These are phyloP conservation scores for Aquilaria agallochum DNA, from an alignment of 441 rosid genomes.

Conservation along the genomic window DNA sequence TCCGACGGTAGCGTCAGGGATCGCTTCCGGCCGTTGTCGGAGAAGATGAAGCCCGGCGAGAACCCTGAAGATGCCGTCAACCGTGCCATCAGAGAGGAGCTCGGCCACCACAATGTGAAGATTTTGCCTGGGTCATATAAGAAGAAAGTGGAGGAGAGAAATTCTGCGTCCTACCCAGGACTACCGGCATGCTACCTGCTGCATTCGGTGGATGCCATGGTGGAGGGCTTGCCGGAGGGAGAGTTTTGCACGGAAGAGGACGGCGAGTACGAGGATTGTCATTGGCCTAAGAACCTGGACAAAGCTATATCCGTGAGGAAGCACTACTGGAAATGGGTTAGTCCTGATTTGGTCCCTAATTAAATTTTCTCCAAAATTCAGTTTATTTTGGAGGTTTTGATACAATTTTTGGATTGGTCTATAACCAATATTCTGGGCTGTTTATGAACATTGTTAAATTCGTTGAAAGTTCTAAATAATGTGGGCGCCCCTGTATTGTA, in stretches of 20 bases:
- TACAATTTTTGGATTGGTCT: too few species aligned
- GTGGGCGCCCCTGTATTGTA: too few species aligned
- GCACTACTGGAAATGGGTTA: constrained; percentile 93
- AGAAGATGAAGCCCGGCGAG: constrained; percentile 88
- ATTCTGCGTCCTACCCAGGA: constrained; percentile 76
- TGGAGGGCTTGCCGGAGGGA: constrained; percentile 84
- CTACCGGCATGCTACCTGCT: constrained; percentile 71
- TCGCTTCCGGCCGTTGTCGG: constrained; percentile 72
- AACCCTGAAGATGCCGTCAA: constrained; percentile 49
- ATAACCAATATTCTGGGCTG: too few species aligned
- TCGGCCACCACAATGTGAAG: constrained; percentile 48
- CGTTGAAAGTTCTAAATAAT: too few species aligned
- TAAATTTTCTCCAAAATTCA: constrained; percentile 14
- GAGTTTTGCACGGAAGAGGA: constrained; percentile 73
- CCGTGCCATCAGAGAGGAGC: constrained; percentile 79
- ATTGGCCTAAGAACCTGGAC: constrained; percentile 31
- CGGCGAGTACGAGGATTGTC: constrained; percentile 49
- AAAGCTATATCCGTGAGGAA: constrained; percentile 64
- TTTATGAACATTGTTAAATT: too few species aligned
- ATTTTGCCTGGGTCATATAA: constrained; percentile 56
- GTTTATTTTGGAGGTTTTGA: too few species aligned
- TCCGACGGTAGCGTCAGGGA: constrained; percentile 69
- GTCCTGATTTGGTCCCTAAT: constrained; percentile 39
- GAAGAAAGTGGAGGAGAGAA: constrained; percentile 63
- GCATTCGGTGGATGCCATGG: constrained; percentile 60